Evolutionary conservation across 2,329 filamentous ascomycete species (phyloP).

Genomic region (Paraphoma sp.): DNA sequence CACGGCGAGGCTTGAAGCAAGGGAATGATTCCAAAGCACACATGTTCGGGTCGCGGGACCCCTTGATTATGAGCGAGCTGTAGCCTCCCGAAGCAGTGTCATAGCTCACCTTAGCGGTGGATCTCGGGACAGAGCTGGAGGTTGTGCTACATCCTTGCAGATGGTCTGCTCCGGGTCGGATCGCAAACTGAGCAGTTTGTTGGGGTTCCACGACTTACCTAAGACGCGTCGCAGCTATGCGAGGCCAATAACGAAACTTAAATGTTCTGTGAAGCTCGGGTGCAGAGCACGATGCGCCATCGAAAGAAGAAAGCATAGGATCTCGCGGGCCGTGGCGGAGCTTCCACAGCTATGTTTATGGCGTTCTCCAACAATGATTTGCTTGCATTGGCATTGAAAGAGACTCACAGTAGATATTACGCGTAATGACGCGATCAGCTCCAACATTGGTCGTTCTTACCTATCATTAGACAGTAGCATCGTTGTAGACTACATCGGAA

Average conservation of each 20-base stretch:
- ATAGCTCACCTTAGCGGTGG: slow-evolving; percentile 12
- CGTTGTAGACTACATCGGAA: background rate
- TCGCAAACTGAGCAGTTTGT: slow-evolving; percentile 15
- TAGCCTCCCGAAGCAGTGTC: slow-evolving; percentile 10
- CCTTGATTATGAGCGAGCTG: slow-evolving; percentile 26
- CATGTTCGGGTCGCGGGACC: slow-evolving; percentile 12
- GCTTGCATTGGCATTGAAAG: background rate
- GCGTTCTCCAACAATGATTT: too few relatives aligned
- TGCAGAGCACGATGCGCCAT: too few relatives aligned
- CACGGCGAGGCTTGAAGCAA: slow-evolving; percentile 16
- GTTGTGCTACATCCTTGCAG: slow-evolving; percentile 27
- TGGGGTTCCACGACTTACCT: slow-evolving; percentile 25
- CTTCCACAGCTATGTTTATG: too few relatives aligned
- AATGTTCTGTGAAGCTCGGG: too few relatives aligned
- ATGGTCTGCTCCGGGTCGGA: slow-evolving; percentile 12
- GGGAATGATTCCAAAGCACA: slow-evolving; percentile 18
- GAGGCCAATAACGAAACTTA: slow-evolving; percentile 6
- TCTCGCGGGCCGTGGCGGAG: too few relatives aligned
- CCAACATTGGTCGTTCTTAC: too few relatives aligned
- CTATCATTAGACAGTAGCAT: too few relatives aligned
- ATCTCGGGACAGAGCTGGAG: slow-evolving; percentile 23
- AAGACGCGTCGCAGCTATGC: slow-evolving; percentile 20
- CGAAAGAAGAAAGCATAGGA: too few relatives aligned
- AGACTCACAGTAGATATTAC: background rate
- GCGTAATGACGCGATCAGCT: background rate